Percentiles rank a stretch among this genome's conserved stretches.
These are phyloP conservation scores for Irpex lacteus DNA, from an alignment of 1,284 basidiomycete species.

Conservation along the genomic window DNA sequence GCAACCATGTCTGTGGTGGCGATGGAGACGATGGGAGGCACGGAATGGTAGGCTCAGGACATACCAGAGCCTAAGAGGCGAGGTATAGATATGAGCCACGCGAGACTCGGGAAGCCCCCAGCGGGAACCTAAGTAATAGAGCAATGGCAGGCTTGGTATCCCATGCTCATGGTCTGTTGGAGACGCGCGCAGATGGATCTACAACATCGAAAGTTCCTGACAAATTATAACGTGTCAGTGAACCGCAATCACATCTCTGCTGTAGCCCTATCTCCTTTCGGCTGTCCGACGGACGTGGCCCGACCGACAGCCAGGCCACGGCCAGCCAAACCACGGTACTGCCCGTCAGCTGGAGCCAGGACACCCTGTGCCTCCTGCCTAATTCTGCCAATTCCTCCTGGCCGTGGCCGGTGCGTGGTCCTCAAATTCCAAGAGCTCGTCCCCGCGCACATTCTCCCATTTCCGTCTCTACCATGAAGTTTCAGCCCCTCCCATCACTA, in stretches of 20 bases:
- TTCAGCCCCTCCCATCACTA: not conserved
- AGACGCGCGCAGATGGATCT: slow-evolving; percentile 31
- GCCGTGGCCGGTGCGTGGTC: no score
- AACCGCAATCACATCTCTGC: slow-evolving; percentile 9
- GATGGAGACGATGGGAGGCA: slow-evolving; percentile 24
- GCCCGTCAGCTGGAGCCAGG: not conserved
- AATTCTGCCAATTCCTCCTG: not conserved
- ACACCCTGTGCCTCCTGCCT: not conserved
- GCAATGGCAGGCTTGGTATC: slow-evolving; percentile 18
- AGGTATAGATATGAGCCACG: slow-evolving; percentile 34
- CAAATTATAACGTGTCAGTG: slow-evolving; percentile 25
- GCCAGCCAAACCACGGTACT: not conserved
- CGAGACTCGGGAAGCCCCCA: slow-evolving; percentile 25
- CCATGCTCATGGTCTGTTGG: slow-evolving; percentile 23
- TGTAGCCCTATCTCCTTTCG: slow-evolving; percentile 11
- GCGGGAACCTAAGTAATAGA: slow-evolving; percentile 11
- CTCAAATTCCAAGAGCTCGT: not conserved
- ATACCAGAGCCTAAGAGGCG: slow-evolving; percentile 30
- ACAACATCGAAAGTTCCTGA: slow-evolving; percentile 26
- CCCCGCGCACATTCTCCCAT: not conserved
- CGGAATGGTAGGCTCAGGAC: slow-evolving; percentile 28
- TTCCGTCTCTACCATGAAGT: slow-evolving; percentile 3
- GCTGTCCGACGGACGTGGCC: not conserved
- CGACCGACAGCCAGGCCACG: not conserved
- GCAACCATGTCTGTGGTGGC: slow-evolving; percentile 45